phyloP scores from a whole-genome alignment of 495 filamentous ascomycete genomes.

The Chaetomidium leptoderma region DNA sequence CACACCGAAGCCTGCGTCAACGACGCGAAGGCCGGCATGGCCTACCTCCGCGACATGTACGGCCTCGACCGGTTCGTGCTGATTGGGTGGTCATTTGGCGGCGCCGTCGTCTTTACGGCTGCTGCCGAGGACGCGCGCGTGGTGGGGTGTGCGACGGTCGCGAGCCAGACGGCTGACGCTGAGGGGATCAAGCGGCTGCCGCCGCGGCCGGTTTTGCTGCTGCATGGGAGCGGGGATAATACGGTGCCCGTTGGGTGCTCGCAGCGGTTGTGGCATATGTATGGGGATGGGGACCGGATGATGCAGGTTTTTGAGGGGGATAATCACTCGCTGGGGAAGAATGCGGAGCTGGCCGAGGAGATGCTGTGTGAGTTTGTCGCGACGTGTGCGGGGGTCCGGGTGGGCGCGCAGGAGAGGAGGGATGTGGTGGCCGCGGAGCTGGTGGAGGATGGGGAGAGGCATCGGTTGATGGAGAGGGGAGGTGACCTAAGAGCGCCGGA shows the following conservation, averaged over 20 bases:
- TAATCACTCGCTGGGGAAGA: slow-evolving; percentile 40
- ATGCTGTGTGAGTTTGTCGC: slow-evolving; percentile 38
- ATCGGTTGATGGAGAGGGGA: slow-evolving; percentile 32
- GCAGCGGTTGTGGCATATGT: slow-evolving; percentile 36
- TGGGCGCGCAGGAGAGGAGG: slow-evolving; percentile 19
- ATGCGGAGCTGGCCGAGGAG: slow-evolving; percentile 33
- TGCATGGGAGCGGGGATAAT: slow-evolving; percentile 40
- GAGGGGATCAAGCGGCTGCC: slow-evolving; percentile 28
- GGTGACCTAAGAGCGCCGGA: slow-evolving; percentile 34
- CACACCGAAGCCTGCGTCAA: slow-evolving; percentile 31
- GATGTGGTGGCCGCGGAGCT: slow-evolving; percentile 27
- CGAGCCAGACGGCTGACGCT: slow-evolving; percentile 32
- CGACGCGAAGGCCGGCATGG: slow-evolving; percentile 39
- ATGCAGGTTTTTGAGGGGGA: slow-evolving; percentile 42
- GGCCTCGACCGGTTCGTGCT: slow-evolving; percentile 37
- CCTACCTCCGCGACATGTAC: slow-evolving; percentile 36
- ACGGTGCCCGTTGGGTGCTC: slow-evolving; percentile 33
- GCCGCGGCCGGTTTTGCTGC: slow-evolving; percentile 35
- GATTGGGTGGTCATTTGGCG: slow-evolving; percentile 47
- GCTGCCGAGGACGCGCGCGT: slow-evolving; percentile 35
- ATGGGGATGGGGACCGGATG: slow-evolving; percentile 33
- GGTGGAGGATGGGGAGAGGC: slow-evolving; percentile 29
- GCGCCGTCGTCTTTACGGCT: slow-evolving; percentile 38
- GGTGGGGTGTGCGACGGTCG: slow-evolving; percentile 39
- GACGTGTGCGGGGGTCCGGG: slow-evolving; percentile 24